Percentiles rank a stretch among this genome's conserved stretches.
phyloP scores from a whole-genome alignment of 1,284 basidiomycete genomes.

The Boletellus deceptivus region DNA sequence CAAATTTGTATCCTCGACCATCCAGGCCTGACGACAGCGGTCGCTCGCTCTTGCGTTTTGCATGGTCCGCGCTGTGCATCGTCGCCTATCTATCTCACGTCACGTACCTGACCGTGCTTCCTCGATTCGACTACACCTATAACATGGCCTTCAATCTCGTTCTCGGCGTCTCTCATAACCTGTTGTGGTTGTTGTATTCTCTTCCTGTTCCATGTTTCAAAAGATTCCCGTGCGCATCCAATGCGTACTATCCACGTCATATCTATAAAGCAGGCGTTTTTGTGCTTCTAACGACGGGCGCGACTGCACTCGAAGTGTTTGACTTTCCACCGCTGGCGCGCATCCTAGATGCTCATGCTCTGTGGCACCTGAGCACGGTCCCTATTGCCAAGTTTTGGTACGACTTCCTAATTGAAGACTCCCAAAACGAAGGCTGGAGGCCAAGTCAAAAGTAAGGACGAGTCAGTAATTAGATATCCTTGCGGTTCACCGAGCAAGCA shows the following conservation, averaged over 20 bases:
- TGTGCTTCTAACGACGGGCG: conserved; percentile 69
- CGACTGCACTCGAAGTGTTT: conserved; percentile 84
- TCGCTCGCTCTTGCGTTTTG: conserved; percentile 17
- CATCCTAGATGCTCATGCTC: conserved; percentile 87
- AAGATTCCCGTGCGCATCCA: conserved; percentile 54
- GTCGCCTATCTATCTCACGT: conserved; percentile 66
- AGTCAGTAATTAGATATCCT: background rate
- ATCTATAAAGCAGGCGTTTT: conserved; percentile 58
- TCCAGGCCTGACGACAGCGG: conserved; percentile 15
- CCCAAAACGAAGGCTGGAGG: conserved; percentile 56
- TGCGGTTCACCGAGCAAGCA: conserved; percentile 9
- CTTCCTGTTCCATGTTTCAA: conserved; percentile 49
- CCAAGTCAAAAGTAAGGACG: conserved; percentile 22
- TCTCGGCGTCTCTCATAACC: conserved; percentile 77
- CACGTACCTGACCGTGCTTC: conserved; percentile 73
- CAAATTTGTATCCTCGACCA: conserved; percentile 62
- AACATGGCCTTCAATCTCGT: conserved; percentile 87
- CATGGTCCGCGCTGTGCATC: conserved; percentile 49
- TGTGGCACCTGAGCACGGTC: conserved; percentile 92
- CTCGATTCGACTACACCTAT: conserved; percentile 93
- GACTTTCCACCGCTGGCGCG: conserved; percentile 85
- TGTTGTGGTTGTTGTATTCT: conserved; percentile 82
- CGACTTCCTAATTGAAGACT: conserved; percentile 70
- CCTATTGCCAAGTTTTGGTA: conserved; percentile 87
- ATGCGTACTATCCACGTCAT: conserved; percentile 53